phyloP scores from a whole-genome alignment of 768 basidiomycete genomes.

The Punctularia strigosozonata region DNA sequence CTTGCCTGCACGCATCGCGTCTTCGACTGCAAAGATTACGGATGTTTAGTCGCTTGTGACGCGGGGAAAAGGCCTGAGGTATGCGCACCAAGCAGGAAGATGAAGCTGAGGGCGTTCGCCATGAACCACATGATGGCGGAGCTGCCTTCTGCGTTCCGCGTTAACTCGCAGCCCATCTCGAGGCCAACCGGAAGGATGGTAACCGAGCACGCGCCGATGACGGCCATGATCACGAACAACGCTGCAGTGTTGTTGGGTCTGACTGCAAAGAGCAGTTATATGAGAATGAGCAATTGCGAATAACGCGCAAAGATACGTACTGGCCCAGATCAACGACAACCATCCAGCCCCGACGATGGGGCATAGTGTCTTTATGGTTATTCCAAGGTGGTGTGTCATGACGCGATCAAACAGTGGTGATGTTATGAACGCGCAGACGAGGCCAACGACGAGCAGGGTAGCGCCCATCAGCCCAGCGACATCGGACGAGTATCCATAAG shows the following conservation, averaged over 20 bases:
- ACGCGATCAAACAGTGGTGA: constrained; percentile 76
- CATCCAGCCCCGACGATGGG: constrained; percentile 53
- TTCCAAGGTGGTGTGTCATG: constrained; percentile 61
- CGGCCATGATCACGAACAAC: constrained; percentile 53
- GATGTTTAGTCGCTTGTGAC: background rate
- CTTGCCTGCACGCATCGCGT: constrained; percentile 52
- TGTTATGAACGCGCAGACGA: constrained; percentile 52
- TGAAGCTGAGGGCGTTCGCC: constrained; percentile 52
- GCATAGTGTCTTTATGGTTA: constrained; percentile 44
- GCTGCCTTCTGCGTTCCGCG: constrained; percentile 68
- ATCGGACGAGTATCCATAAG: constrained; percentile 58
- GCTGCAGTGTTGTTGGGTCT: constrained; percentile 46
- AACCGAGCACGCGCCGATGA: constrained; percentile 56
- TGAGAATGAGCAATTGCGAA: constrained; percentile 1
- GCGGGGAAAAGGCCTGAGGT: background rate
- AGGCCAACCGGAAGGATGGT: constrained; percentile 66
- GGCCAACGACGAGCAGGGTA: constrained; percentile 57
- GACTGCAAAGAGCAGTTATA: constrained; percentile 26
- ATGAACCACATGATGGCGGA: constrained; percentile 73
- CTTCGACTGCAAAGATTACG: constrained; percentile 31
- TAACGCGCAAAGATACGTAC: constrained; percentile 24
- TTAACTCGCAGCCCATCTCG: constrained; percentile 72
- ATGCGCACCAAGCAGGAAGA: constrained; percentile 49
- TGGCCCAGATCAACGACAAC: constrained; percentile 74
- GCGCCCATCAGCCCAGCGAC: constrained; percentile 62